These are phyloP conservation scores for Huntiella abstrusa DNA, from an alignment of 2,329 filamentous ascomycete genomes.

Conservation along the genomic window DNA sequence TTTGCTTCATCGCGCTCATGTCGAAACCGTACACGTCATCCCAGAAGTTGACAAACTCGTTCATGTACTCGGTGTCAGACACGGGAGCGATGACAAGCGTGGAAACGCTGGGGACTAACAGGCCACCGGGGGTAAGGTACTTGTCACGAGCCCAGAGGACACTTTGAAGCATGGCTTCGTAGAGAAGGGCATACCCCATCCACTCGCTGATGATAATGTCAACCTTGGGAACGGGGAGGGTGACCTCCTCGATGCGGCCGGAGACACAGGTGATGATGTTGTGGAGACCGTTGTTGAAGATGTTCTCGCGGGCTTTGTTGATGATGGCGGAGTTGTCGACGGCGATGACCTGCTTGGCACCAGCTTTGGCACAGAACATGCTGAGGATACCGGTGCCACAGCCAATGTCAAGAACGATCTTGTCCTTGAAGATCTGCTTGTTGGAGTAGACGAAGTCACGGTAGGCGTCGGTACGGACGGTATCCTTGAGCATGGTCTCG, in stretches of 20 bases:
- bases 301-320: slow-evolving; percentile 65
- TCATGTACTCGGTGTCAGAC: slow-evolving; percentile 56
- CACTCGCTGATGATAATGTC: slow-evolving; percentile 94
- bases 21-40: slow-evolving; percentile 85
- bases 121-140: slow-evolving; percentile 60
- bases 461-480: slow-evolving; percentile 75
- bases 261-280: slow-evolving; percentile 59
- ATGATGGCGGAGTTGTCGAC: slow-evolving; percentile 90
- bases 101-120: slow-evolving; percentile 74
- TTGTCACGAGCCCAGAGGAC: slow-evolving; percentile 75
- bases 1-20: slow-evolving; percentile 75
- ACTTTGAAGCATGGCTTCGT: slow-evolving; percentile 90
- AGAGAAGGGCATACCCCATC: slow-evolving; percentile 92
- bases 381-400: slow-evolving; percentile 72
- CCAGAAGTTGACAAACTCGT: slow-evolving; percentile 72
- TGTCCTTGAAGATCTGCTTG: slow-evolving; percentile 69
- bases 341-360: slow-evolving; percentile 68
- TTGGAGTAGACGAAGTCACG: slow-evolving; percentile 89
- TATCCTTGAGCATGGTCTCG: slow-evolving; percentile 88
- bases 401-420: slow-evolving; percentile 77
- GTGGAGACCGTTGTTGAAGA: slow-evolving; percentile 61
- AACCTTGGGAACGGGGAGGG: slow-evolving; percentile 57
- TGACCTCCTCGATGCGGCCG: slow-evolving; percentile 77
- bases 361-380: slow-evolving; percentile 86
- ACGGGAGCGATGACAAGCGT: slow-evolving; percentile 70